Base-by-base conservation (phyloP, 495 filamentous ascomycete genomes). In the Neurospora sp. region DNA sequence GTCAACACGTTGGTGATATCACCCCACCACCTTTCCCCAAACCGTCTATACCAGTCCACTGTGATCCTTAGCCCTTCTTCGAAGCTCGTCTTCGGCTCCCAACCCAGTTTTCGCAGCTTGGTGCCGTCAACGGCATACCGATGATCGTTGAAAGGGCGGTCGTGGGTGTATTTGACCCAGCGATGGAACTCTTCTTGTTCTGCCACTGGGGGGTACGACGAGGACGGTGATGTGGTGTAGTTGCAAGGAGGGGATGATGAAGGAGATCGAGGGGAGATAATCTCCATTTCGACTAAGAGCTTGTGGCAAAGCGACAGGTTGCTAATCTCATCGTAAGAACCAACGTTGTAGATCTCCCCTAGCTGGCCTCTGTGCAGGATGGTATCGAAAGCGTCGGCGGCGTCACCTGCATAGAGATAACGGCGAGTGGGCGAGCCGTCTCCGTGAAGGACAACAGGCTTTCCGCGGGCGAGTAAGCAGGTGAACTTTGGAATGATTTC, bases 401-500 rank as follows among this genome's bases (percentile, higher is more conserved):
- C 91, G 79, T 94, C 91, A 18, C 86, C 87, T 8, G 88, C 91
- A 75, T 87, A 92, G 20, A 94, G 85, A 78, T 92, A 94, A 69
- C 89, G 85, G 8, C 91, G 86, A 3, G 87, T 89, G 18, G 90
- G 88, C 6, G 83, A 85, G 69, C 91, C 91, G 76, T 90, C 87
- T 41, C 91, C 91, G 77, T 94, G 91, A 31, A 94, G 80, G 39
- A 90, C 85, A 0, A 92, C 86, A 14, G 87, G 87, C 66, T 86
- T 81, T 16, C 79, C 74, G 2, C 88, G 85, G 71, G 86, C 81
- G n/a, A 93, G 83, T 12, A 92, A 83, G 75, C 85, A 88, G 66
- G 84, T 86, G 80, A 94, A 94, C 76, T 91, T 91, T 35, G 91
- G 91, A 46, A 93, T 93, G 72, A 93, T 89, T 81, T 93, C 90